Base-by-base conservation (phyloP, 257 asterid species). In the Solanum peruvianum region DNA sequence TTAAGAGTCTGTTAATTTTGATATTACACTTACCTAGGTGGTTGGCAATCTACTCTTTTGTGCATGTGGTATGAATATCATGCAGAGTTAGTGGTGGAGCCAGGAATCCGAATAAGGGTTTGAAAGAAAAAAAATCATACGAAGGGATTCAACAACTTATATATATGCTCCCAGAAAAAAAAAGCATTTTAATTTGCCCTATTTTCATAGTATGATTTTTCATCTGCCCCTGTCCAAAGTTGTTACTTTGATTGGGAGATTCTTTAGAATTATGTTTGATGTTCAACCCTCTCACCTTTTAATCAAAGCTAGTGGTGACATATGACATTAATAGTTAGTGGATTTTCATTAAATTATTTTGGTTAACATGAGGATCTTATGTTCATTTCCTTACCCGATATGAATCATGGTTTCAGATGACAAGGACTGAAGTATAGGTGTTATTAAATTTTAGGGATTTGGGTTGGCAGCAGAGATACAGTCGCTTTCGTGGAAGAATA, bases 391-490 rank as follows among this genome's bases (percentile, higher is more conserved):
- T 78, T 35, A 15, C 66, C 27, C 31, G 27, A 78, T 45, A 27
- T 27, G 15, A 78, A 29, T 78, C 66, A 27, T 45, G 25, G 84
- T 78, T 78, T 78, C 66, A 78, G 84, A 47, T 80, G 66, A 80
- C n/a, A 47, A 47, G 85, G 85, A 47, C 85, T 80, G 85, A 80
- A 80, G 41, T 80, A 16, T 80, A 29, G 67, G 67, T 64, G 37
- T 56, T 66, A 70, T 71, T 80, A 62, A 72, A 62, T 89, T 87
- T 84, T 86, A 97, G 99, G 93, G 99, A 97, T 93, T 94, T 97
- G 86, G 99, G 99, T 88, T 92, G 93, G 96, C 98, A 97, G 90
- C 99, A 97, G 93, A 92, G 98, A 86, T 92, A 92, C 62, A 94
- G 92, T 72, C 99, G 98, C 84, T 97, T 95, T 88, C 88, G 94